A percentile compares a stretch with the other conserved stretches of the same genome.
phyloP scores from a whole-genome alignment of 192 early-diverging fungal genomes.

The Globomyces pollinis-pini region DNA sequence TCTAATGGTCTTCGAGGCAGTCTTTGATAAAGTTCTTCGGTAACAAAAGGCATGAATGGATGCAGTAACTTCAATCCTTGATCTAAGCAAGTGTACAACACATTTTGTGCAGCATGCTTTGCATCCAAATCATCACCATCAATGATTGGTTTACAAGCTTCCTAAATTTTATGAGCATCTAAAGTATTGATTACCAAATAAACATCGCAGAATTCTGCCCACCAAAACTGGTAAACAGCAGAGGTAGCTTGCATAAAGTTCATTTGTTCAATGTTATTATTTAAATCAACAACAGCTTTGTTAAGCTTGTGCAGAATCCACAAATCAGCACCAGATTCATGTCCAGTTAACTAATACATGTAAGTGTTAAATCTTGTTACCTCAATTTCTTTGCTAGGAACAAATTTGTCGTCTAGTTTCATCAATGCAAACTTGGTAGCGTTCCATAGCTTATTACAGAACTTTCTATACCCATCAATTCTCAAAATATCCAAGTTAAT shows the following conservation, averaged over 20 bases:
- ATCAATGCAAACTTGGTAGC: constrained; percentile 91
- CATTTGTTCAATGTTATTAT: constrained; percentile 64
- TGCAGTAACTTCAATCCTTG: constrained; percentile 85
- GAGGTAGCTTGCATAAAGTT: constrained; percentile 92
- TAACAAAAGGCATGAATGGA: constrained; percentile 98
- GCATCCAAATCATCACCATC: constrained; percentile 55
- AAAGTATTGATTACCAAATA: constrained; percentile 62
- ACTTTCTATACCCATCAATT: constrained; percentile 99
- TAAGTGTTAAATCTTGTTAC: constrained; percentile 17
- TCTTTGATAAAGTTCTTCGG: constrained; percentile 98
- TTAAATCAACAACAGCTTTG: constrained; percentile 66
- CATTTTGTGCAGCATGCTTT: constrained; percentile 56
- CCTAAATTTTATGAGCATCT: constrained; percentile 26
- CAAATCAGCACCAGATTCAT: constrained; percentile 78
- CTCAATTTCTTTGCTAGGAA: constrained; percentile 44
- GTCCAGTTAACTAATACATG: constrained; percentile 68
- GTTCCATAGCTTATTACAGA: constrained; percentile 99
- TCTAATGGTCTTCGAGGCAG: constrained; percentile 75
- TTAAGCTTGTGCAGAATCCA: constrained; percentile 94
- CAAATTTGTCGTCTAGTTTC: constrained; percentile 87
- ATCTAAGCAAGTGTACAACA: constrained; percentile 93
- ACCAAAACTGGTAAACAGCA: constrained; percentile 87
- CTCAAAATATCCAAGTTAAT: constrained; percentile 91
- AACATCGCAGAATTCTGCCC: constrained; percentile 94
- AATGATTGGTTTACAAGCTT: constrained; percentile 83